phyloP scores from a whole-genome alignment of 768 basidiomycete species.

The Tephrocybe sp. region DNA sequence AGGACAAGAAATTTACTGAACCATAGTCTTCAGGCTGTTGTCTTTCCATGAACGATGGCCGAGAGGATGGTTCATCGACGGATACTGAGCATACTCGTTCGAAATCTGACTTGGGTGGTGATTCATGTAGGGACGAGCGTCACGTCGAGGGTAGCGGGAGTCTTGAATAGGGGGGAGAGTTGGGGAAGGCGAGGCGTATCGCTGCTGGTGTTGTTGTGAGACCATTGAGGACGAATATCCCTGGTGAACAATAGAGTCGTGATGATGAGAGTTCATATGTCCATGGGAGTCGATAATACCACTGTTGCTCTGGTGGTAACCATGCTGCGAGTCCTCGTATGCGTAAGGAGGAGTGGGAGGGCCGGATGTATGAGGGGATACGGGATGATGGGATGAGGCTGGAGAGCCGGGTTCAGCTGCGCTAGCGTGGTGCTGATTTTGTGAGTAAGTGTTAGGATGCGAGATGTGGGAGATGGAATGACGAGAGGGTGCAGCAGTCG shows the following conservation, averaged over 20 bases:
- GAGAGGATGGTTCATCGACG: slow-evolving; percentile 28
- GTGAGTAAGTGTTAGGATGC: slow-evolving; percentile 47
- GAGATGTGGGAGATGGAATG: slow-evolving; percentile 62
- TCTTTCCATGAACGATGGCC: slow-evolving; percentile 48
- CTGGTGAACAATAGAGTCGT: slow-evolving; percentile 18
- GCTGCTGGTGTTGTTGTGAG: slow-evolving; percentile 19
- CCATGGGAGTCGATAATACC: slow-evolving; percentile 20
- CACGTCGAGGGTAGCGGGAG: slow-evolving; percentile 31
- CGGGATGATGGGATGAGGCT: slow-evolving; percentile 45
- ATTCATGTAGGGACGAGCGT: slow-evolving; percentile 8
- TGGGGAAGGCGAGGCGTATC: slow-evolving; percentile 54
- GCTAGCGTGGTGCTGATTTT: slow-evolving; percentile 30
- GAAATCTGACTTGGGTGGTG: slow-evolving; percentile 17
- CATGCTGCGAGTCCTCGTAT: slow-evolving; percentile 43
- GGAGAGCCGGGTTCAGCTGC: slow-evolving; percentile 44
- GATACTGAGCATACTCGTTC: slow-evolving; percentile 41
- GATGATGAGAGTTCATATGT: slow-evolving; percentile 28
- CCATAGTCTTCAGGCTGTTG: slow-evolving; percentile 37
- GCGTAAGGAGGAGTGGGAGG: slow-evolving; percentile 45
- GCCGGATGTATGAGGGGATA: slow-evolving; percentile 41
- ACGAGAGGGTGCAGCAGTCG: slow-evolving; percentile 38
- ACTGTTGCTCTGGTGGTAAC: slow-evolving; percentile 33
- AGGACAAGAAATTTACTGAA: slow-evolving; percentile 25
- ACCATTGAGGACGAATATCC: slow-evolving; percentile 20
- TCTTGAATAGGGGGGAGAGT: slow-evolving; percentile 56